Conservation (phyloP, 75 land plant genomes). For the Chamaecyparis obtusa region DNA sequence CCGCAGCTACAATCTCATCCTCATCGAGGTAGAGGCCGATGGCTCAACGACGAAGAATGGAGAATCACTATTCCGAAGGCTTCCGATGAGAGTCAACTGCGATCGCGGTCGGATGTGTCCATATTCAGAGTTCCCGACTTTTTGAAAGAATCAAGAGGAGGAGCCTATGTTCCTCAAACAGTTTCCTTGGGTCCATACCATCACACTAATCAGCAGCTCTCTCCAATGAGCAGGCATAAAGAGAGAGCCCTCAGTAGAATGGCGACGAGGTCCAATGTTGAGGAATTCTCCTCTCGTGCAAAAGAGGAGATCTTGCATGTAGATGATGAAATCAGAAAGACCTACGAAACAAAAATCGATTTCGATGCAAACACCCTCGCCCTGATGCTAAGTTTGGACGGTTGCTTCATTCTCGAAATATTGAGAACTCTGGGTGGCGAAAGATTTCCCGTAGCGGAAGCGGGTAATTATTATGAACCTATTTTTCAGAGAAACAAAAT, state of each 20-base stretch:
- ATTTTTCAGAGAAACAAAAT: too few species aligned
- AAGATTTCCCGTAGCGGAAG: too few species aligned
- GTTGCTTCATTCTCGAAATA: too few species aligned
- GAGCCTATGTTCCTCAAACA: not conserved
- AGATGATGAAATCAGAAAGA: too few species aligned
- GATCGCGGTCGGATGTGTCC: not conserved
- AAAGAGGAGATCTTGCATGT: too few species aligned
- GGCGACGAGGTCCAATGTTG: not conserved
- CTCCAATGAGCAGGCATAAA: conserved; percentile 44
- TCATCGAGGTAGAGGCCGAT: conserved; percentile 10
- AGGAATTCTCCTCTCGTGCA: too few species aligned
- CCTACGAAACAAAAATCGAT: too few species aligned
- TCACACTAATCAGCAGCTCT: conserved; percentile 21
- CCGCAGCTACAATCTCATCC: too few species aligned
- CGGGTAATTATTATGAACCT: too few species aligned
- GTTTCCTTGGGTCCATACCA: conserved; percentile 44
- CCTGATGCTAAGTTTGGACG: too few species aligned
- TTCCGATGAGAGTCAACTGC: not conserved
- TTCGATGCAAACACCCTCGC: too few species aligned
- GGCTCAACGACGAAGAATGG: not conserved
- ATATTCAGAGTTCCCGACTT: not conserved
- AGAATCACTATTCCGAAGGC: not conserved
- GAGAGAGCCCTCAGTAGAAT: conserved; percentile 16
- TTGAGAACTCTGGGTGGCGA: too few species aligned
- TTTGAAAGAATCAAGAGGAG: not conserved